These are phyloP conservation scores for Kentomonas sorsogonicus DNA, from an alignment of 208 protist species.

Conservation along the genomic window DNA sequence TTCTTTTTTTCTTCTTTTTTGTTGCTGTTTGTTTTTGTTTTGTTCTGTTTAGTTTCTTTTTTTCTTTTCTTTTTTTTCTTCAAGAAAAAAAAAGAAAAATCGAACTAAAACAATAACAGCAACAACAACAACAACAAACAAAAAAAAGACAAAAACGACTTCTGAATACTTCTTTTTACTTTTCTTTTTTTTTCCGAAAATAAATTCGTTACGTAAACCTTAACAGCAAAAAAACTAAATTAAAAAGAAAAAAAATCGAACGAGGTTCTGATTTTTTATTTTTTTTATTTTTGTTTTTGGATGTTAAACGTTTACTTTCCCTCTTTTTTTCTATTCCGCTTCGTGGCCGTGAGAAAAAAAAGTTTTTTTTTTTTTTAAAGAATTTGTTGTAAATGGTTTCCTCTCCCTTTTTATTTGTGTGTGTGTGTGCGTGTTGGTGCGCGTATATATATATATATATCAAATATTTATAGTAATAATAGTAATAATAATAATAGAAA, in stretches of 20 bases:
- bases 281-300: conserved; percentile 1
- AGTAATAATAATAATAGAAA: not conserved
- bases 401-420: not conserved
- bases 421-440: not conserved
- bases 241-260: not conserved
- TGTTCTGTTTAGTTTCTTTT: not conserved
- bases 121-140: not conserved
- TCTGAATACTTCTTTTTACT: not conserved
- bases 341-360: not conserved
- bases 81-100: not conserved
- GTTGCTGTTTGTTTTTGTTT: not conserved
- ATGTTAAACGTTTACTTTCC: no score
- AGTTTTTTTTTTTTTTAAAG: conserved; percentile 1
- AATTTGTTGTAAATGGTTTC: not conserved
- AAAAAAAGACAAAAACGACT: conserved; percentile 6
- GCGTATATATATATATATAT: not conserved
- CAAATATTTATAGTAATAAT: conserved; percentile 1
- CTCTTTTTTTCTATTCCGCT: no score
- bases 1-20: not conserved
- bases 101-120: not conserved
- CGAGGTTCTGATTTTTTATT: conserved; percentile 1
- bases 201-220: conserved; percentile 4
- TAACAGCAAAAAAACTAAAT: not conserved
- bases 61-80: conserved; percentile 4
- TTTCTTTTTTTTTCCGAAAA: conserved; percentile 6